Evolutionary conservation across 805 yeast genomes (phyloP).

Genomic region (Myxozyma sirexii): DNA sequence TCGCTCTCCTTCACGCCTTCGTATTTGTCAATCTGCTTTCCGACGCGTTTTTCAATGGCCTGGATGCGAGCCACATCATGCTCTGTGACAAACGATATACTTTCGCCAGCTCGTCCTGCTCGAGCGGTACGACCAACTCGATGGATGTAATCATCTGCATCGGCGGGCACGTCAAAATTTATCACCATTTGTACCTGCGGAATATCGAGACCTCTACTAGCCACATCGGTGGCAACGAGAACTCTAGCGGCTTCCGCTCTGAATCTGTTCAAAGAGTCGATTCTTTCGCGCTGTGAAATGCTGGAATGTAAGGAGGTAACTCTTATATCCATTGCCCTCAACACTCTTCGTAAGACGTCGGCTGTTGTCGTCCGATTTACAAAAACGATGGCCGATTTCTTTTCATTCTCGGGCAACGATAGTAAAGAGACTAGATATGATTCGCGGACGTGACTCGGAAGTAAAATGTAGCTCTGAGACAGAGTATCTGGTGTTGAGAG

Average conservation of each 20-base stretch:
- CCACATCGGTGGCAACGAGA: constrained; percentile 94
- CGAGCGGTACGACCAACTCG: constrained; percentile 99
- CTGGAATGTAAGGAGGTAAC: constrained; percentile 92
- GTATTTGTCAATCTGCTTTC: constrained; percentile 75
- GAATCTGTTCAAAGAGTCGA: constrained; percentile 88
- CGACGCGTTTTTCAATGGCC: constrained; percentile 84
- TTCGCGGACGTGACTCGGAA: constrained; percentile 88
- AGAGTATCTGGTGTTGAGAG: constrained; percentile 81
- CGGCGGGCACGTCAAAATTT: constrained; percentile 92
- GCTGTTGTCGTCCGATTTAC: constrained; percentile 91
- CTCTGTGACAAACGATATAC: constrained; percentile 81
- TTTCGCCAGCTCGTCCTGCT: constrained; percentile 89
- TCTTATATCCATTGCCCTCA: constrained; percentile 71
- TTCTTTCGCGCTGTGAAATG: constrained; percentile 90
- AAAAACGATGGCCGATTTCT: constrained; percentile 78
- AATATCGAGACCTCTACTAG: constrained; percentile 95
- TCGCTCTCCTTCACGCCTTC: constrained; percentile 71
- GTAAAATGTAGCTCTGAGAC: constrained; percentile 63
- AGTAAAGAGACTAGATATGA: constrained; percentile 77
- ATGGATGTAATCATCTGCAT: constrained; percentile 94
- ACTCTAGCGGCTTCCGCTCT: constrained; percentile 94
- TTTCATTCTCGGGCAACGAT: constrained; percentile 60
- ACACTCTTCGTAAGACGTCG: constrained; percentile 77
- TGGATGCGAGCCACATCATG: constrained; percentile 79
- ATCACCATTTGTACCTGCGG: constrained; percentile 89